Evolutionary conservation across 805 yeast genomes (phyloP), one percentile per base, ranked within the genome.

Genomic region (Starmerella sirachaensis): DNA sequence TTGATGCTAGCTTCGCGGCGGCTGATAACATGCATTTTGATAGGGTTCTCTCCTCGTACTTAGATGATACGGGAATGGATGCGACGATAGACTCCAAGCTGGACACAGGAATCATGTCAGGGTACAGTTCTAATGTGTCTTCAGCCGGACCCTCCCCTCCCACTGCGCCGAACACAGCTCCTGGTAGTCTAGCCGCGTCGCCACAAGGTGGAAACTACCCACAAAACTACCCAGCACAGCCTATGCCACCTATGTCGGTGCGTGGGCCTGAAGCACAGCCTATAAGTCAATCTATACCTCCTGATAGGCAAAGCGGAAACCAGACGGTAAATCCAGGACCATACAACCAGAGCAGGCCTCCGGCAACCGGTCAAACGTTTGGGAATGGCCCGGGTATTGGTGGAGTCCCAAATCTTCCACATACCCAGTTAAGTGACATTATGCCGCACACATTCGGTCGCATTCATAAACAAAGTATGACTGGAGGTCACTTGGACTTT

Each of bases 1-100:
- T 51, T 31, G 55, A 51, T 30, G 53, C 50, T 17, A 45, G 51
- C 22, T 50, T 50, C 27, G 33, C 46, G n/a, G 48, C 49, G 1
- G 53, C 52, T 12, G 44, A 41, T 28, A 17, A 34, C 3, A 33
- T 29, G 18, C 32, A 28, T 6, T 23, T 18, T 12, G 37, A 38
- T 24, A 33, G 30, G 16, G 24, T 24, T 4, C 11, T 12, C 16
- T 11, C 29, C 28, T n/a, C 26, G 5, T 21, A 19, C 17, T 20
- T 34, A 6, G 31, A 26, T 22, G 27, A 27, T 14, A 20, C 27
- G 6, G 13, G n/a, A 8, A 7, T 26, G 14, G 11, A 8, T 22
- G 25, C 11, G 12, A n/a, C 29, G 8, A n/a, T 9, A 8, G 14
- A 18, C 2, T 9, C 21, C 21, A 26, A 28, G 13, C 28, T 14